These are phyloP conservation scores for Breviolum minutum DNA, from an alignment of 73 alveolate genomes.

Conservation along the genomic window DNA sequence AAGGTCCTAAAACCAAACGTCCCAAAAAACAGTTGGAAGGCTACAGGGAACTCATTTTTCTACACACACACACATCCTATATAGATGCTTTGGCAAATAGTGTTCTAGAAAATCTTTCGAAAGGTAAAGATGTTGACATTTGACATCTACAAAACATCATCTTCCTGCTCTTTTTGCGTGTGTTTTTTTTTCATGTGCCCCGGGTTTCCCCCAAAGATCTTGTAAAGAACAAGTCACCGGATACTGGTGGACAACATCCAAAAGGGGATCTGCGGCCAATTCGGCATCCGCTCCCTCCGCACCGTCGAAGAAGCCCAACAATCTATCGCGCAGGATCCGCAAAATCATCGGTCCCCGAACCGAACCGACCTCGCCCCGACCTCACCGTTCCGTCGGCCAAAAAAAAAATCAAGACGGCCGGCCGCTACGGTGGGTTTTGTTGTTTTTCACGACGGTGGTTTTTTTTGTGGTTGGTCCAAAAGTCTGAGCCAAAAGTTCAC, in stretches of 20 bases:
- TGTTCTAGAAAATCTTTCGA: too few relatives aligned
- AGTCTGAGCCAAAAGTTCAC: constrained; percentile 46
- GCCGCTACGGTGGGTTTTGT: too few relatives aligned
- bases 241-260: constrained; percentile 95
- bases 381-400: too few relatives aligned
- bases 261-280: constrained; percentile 63
- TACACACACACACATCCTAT: too few relatives aligned
- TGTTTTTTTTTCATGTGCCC: neutral
- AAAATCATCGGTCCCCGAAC: constrained; percentile 15
- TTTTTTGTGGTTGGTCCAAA: neutral
- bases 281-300: constrained; percentile 43
- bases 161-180: neutral
- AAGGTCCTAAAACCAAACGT: too few relatives aligned
- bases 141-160: neutral
- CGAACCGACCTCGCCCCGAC: too few relatives aligned
- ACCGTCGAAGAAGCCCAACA: constrained; percentile 75
- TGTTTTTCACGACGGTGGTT: neutral
- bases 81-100: too few relatives aligned
- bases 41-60: too few relatives aligned
- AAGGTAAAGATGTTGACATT: neutral
- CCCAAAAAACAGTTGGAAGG: too few relatives aligned
- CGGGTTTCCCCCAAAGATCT: neutral
- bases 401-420: too few relatives aligned
- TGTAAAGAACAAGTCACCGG: constrained; percentile 35
- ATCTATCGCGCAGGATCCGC: constrained; percentile 32